Conservation (phyloP, 1,284 basidiomycete species). For the Takashimella tepidaria region DNA sequence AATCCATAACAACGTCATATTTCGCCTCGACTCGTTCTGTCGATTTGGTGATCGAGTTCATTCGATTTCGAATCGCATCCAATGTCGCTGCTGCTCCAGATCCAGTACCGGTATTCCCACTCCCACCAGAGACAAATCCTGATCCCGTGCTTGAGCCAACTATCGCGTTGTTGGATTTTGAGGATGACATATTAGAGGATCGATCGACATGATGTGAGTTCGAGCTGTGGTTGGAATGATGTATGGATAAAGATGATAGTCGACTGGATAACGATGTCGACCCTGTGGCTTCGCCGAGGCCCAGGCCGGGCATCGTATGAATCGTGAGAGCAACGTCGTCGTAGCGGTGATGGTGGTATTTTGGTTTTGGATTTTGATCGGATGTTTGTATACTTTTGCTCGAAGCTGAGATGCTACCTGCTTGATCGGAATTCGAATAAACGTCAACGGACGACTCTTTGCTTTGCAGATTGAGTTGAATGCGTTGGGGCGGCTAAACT, state of each 20-base stretch:
- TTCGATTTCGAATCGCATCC: slow-evolving; percentile 6
- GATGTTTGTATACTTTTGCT: no score
- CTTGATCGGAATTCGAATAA: no score
- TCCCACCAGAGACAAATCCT: no score
- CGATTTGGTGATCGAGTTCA: slow-evolving; percentile 2
- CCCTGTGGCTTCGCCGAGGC: neutral
- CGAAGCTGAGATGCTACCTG: no score
- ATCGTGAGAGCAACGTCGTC: neutral
- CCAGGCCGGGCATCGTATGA: neutral
- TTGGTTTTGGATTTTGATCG: no score
- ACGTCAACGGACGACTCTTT: no score
- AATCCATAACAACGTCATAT: slow-evolving; percentile 36
- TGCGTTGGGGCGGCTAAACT: no score
- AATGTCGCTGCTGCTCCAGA: slow-evolving; percentile 1
- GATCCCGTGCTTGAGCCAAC: neutral
- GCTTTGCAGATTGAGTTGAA: no score
- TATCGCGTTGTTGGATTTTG: neutral
- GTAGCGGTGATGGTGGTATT: no score
- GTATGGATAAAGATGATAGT: neutral
- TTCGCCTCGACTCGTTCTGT: slow-evolving; percentile 26
- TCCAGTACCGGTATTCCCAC: neutral
- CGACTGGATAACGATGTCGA: neutral
- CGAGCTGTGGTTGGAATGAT: neutral
- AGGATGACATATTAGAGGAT: no score
- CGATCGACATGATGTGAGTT: neutral